Conservation (phyloP, 2,329 filamentous ascomycete genomes). For the Aspergillus neoniger region DNA sequence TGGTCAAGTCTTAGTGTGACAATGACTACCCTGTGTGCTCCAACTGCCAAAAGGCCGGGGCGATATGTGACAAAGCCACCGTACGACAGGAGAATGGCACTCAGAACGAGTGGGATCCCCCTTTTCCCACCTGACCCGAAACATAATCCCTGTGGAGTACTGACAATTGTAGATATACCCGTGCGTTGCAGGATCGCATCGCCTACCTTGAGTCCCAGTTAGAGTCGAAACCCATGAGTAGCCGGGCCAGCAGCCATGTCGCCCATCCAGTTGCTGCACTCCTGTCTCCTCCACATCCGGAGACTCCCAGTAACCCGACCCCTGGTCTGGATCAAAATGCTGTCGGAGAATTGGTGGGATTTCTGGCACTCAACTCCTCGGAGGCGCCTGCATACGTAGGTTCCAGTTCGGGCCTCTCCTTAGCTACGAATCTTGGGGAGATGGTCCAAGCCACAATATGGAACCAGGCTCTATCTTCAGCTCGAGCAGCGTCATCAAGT, state of each 20-base stretch:
- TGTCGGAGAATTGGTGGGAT: slow-evolving; percentile 51
- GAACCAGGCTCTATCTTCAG: slow-evolving; percentile 51
- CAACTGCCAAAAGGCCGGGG: slow-evolving; percentile 48
- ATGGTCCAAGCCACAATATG: slow-evolving; percentile 58
- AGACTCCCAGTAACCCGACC: slow-evolving; percentile 20
- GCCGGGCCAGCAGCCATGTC: slow-evolving; percentile 16
- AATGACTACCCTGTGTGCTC: slow-evolving; percentile 49
- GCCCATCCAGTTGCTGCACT: slow-evolving; percentile 25
- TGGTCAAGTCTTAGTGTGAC: slow-evolving; percentile 39
- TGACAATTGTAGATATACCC: slow-evolving; percentile 40
- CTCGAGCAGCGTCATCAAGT: slow-evolving; percentile 18
- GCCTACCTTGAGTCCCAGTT: slow-evolving; percentile 44
- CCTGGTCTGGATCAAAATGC: slow-evolving; percentile 37
- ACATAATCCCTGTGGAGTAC: neutral
- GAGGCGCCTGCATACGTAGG: slow-evolving; percentile 55
- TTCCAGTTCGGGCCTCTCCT: slow-evolving; percentile 52
- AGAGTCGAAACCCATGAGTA: slow-evolving; percentile 20
- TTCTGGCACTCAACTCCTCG: slow-evolving; percentile 48
- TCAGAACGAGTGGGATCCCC: slow-evolving; percentile 36
- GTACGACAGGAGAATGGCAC: slow-evolving; percentile 42
- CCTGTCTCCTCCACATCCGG: slow-evolving; percentile 26
- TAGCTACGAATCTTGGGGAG: slow-evolving; percentile 54
- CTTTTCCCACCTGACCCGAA: neutral
- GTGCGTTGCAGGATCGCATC: slow-evolving; percentile 46
- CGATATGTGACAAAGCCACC: slow-evolving; percentile 46